A percentile compares a stretch with the other conserved stretches of the same genome.
phyloP scores from a whole-genome alignment of 192 early-diverging fungal genomes.

The Glomus cerebriforme region DNA sequence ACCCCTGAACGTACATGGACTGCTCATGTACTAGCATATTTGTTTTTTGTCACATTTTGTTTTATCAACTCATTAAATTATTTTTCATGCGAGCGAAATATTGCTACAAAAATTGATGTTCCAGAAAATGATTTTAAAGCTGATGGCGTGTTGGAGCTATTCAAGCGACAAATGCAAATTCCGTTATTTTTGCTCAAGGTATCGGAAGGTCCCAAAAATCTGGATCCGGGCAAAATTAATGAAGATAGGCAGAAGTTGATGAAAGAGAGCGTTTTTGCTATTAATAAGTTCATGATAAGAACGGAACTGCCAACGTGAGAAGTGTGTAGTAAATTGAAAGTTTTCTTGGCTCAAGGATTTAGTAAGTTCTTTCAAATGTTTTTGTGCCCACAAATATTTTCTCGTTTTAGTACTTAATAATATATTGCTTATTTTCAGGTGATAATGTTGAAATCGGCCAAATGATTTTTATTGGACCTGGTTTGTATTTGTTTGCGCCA shows the following conservation, averaged over 20 bases:
- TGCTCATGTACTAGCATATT: slow-evolving; percentile 18
- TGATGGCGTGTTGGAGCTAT: background rate
- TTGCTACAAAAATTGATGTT: slow-evolving; percentile 16
- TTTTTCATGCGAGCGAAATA: slow-evolving; percentile 1
- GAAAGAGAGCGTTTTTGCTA: background rate
- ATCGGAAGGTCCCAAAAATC: background rate
- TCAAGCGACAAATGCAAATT: background rate
- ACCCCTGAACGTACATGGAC: slow-evolving; percentile 11
- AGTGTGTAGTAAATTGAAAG: background rate
- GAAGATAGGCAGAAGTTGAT: background rate
- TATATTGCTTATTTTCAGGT: background rate
- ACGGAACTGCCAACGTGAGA: background rate
- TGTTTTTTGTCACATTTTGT: slow-evolving; percentile 16
- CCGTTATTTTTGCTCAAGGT: slow-evolving; percentile 9
- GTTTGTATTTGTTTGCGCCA: background rate
- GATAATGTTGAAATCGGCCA: slow-evolving; percentile 12
- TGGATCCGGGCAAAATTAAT: background rate
- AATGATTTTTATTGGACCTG: slow-evolving; percentile 2
- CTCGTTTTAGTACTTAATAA: background rate
- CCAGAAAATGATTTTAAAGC: background rate
- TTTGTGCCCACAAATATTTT: background rate
- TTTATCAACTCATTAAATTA: background rate
- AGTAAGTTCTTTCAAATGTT: background rate
- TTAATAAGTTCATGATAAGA: slow-evolving; percentile 11
- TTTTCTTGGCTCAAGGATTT: slow-evolving; percentile 11